These are phyloP conservation scores for Quercus aquifolioides DNA, from an alignment of 306 rosid species.

Conservation along the genomic window DNA sequence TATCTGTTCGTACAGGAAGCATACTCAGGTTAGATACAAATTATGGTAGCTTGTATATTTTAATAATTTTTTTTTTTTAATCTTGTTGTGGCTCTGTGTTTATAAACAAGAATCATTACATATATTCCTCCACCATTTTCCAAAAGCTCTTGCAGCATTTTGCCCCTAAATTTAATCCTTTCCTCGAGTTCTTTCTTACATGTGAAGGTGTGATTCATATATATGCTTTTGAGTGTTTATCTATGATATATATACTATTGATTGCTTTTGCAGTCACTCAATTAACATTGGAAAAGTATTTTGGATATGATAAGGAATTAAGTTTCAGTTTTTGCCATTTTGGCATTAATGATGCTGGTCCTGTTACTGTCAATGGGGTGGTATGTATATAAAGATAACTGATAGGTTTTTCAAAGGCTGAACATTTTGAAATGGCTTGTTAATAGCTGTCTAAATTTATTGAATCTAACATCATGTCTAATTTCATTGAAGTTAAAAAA, in stretches of 20 bases:
- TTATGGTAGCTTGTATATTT: background rate
- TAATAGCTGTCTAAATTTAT: background rate
- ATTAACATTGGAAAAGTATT: background rate
- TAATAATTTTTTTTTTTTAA: background rate
- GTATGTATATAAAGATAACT: too few species aligned
- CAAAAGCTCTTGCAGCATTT: background rate
- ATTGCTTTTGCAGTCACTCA: background rate
- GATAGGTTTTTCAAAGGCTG: background rate
- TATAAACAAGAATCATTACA: background rate
- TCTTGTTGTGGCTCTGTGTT: background rate
- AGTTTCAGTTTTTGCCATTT: background rate
- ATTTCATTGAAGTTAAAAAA: background rate
- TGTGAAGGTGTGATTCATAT: background rate
- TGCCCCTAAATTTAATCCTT: background rate
- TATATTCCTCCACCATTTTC: background rate
- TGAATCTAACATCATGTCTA: background rate
- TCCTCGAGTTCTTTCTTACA: background rate
- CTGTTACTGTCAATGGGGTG: background rate
- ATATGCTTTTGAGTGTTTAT: background rate
- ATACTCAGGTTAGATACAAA: slow-evolving; percentile 58
- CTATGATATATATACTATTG: background rate
- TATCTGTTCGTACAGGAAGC: slow-evolving; percentile 85
- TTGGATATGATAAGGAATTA: background rate
- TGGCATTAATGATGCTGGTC: background rate
- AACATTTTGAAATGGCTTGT: background rate